phyloP scores from a whole-genome alignment of 352 stramenopile species.

The Globisporangium sylvaticum region DNA sequence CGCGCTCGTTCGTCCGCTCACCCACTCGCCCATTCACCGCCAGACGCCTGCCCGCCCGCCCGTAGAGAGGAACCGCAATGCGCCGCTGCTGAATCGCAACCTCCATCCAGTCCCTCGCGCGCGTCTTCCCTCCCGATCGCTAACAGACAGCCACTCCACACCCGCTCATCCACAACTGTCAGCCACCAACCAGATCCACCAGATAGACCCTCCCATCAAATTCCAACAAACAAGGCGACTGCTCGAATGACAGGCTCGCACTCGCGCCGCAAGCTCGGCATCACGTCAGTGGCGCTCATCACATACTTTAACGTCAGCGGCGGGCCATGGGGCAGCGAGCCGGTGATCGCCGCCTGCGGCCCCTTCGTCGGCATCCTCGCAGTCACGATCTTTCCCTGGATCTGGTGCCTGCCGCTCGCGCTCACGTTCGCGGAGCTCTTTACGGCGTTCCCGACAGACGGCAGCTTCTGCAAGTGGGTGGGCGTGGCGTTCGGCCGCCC shows the following conservation, averaged over 20 bases:
- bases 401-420: constrained; percentile 68
- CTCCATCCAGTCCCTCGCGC: constrained; percentile 10
- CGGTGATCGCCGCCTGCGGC: constrained; percentile 52
- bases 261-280: constrained; percentile 59
- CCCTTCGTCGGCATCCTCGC: constrained; percentile 67
- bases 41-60: background rate
- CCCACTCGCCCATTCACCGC: background rate
- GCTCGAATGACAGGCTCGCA: constrained; percentile 49
- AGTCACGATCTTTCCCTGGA: constrained; percentile 60
- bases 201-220: background rate
- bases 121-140: constrained; percentile 15
- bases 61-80: constrained; percentile 11
- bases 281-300: constrained; percentile 68
- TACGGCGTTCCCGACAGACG: constrained; percentile 75
- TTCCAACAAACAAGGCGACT: background rate
- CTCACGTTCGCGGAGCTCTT: constrained; percentile 80
- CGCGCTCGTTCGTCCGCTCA: background rate
- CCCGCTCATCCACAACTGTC: background rate
- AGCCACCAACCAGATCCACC: constrained; percentile 2
- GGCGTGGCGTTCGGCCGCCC: constrained; percentile 74
- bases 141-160: background rate
- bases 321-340: constrained; percentile 65
- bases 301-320: constrained; percentile 80
- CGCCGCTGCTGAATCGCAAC: constrained; percentile 23
- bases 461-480: constrained; percentile 84